Conservation (phyloP, 148 eudicot species). For the Fagopyrum homotropicum region DNA sequence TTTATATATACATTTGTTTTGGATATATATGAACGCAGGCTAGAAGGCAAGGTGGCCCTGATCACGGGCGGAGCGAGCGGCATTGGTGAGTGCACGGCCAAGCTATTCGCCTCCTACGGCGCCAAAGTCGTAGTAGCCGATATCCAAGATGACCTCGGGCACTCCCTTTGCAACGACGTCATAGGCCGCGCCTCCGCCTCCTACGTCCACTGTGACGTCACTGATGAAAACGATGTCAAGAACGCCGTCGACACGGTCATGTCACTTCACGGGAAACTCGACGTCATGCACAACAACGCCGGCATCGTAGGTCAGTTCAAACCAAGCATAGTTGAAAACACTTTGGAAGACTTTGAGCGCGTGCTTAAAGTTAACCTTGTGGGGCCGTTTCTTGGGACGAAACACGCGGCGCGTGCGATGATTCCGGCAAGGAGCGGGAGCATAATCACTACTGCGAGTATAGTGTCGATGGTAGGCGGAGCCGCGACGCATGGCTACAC, state of each 20-base stretch:
- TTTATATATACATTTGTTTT: too few species aligned
- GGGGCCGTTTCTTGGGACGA: constrained; percentile 29
- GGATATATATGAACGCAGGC: constrained; percentile 9
- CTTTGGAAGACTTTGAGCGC: constrained; percentile 20
- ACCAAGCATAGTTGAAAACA: constrained; percentile 16
- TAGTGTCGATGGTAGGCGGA: constrained; percentile 13
- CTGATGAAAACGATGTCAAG: constrained; percentile 21
- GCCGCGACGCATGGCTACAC: constrained; percentile 21
- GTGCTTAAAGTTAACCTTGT: constrained; percentile 22
- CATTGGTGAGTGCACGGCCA: constrained; percentile 25
- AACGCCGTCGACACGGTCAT: constrained; percentile 22
- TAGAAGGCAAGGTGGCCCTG: constrained; percentile 34
- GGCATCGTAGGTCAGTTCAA: not conserved
- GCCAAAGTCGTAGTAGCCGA: constrained; percentile 34
- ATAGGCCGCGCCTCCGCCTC: constrained; percentile 13
- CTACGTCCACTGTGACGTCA: constrained; percentile 30
- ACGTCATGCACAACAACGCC: constrained; percentile 36
- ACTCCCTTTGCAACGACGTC: constrained; percentile 18
- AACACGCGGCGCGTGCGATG: constrained; percentile 39
- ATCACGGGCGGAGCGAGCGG: constrained; percentile 33
- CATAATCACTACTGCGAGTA: constrained; percentile 26
- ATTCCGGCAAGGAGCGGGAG: constrained; percentile 22
- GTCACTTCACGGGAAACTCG: constrained; percentile 23
- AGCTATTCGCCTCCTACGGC: constrained; percentile 21
- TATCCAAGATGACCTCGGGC: constrained; percentile 30